Evolutionary conservation across 768 basidiomycete genomes (phyloP).

Genomic region (Hebeloma cylindrosporum): DNA sequence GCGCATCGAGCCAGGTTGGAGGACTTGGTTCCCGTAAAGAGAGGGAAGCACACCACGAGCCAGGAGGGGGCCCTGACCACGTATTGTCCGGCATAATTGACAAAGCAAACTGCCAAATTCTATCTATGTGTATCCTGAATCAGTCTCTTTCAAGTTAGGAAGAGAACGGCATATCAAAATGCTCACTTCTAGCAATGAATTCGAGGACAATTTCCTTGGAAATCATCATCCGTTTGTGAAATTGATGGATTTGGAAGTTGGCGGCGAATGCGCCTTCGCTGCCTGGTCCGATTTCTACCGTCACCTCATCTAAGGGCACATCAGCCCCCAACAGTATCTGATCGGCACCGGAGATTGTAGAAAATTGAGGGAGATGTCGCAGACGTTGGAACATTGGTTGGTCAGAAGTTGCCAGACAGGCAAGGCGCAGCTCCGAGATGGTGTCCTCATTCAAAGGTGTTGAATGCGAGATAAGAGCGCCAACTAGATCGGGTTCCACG

Average conservation of each 20-base stretch:
- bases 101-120: conserved; percentile 56
- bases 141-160: neutral
- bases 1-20: conserved; percentile 57
- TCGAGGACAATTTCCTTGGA: conserved; percentile 54
- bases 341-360: conserved; percentile 52
- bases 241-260: conserved; percentile 50
- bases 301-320: conserved; percentile 48
- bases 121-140: conserved; percentile 34
- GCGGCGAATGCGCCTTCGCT: conserved; percentile 57
- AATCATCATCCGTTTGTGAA: conserved; percentile 70
- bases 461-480: conserved; percentile 51
- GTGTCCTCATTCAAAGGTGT: conserved; percentile 42
- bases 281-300: conserved; percentile 47
- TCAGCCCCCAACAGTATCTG: conserved; percentile 44
- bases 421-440: conserved; percentile 60
- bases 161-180: neutral
- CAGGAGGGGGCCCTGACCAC: conserved; percentile 28
- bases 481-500: conserved; percentile 40
- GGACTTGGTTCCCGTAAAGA: conserved; percentile 56
- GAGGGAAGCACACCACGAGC: conserved; percentile 51
- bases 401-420: conserved; percentile 64
- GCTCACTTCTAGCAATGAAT: conserved; percentile 58
- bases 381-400: conserved; percentile 60
- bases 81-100: conserved; percentile 22
- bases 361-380: conserved; percentile 49